Conservation (phyloP, 2,329 filamentous ascomycete species). For the Xylaria digitata region DNA sequence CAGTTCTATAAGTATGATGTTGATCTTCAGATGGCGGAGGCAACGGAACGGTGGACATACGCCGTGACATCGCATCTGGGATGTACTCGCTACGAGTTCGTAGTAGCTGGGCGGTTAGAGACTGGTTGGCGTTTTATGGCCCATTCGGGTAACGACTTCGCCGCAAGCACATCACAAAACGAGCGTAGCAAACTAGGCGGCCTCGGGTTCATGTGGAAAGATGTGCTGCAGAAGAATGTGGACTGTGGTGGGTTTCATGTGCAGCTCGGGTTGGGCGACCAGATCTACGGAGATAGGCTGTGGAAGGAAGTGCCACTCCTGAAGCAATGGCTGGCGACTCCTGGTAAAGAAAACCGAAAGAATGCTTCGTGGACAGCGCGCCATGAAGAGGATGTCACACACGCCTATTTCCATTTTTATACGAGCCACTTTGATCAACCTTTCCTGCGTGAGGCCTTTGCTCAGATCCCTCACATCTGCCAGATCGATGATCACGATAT, state of each 20-base stretch:
- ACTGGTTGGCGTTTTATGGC: conserved; percentile 95
- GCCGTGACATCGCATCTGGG: conserved; percentile 96
- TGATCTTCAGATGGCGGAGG: conserved; percentile 89
- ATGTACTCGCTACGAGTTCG: conserved; percentile 97
- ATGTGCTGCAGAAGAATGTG: conserved; percentile 95
- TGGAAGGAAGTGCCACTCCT: conserved; percentile 96
- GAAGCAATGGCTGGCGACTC: conserved; percentile 94
- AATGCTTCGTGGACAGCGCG: conserved; percentile 91
- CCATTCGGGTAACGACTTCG: conserved; percentile 96
- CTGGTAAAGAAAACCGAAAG: conserved; percentile 91
- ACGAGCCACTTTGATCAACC: conserved; percentile 98
- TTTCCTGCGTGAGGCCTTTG: conserved; percentile 92
- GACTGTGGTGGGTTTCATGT: conserved; percentile 97
- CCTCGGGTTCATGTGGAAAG: conserved; percentile 97
- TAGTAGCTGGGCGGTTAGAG: conserved; percentile 90
- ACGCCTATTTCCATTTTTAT: conserved; percentile 99
- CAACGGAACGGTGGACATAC: conserved; percentile 92
- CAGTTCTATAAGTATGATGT: conserved; percentile 95
- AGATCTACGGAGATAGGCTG: conserved; percentile 93
- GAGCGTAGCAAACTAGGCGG: conserved; percentile 89
- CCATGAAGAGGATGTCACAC: conserved; percentile 93
- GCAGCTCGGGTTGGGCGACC: conserved; percentile 90
- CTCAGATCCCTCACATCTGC: conserved; percentile 93
- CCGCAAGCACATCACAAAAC: conserved; percentile 84
- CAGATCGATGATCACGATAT: conserved; percentile 98